Conservation (phyloP, 1,139 yeast species). For the Yamadazyma diddensiae region DNA sequence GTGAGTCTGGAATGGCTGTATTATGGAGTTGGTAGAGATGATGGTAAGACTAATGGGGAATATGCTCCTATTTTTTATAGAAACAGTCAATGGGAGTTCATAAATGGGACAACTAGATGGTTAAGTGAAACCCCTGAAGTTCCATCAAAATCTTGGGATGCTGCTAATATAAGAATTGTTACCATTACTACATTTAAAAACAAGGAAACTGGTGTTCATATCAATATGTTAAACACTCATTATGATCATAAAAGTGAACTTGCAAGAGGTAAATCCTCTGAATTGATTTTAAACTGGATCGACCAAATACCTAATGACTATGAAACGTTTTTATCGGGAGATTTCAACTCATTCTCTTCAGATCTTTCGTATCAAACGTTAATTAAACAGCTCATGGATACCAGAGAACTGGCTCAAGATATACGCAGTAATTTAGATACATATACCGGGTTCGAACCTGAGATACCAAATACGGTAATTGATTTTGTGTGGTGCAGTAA, state of each 20-base stretch:
- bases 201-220: conserved; percentile 17
- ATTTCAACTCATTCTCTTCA: conserved; percentile 11
- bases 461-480: conserved; percentile 18
- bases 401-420: conserved; percentile 15
- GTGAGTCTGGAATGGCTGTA: conserved; percentile 28
- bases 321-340: conserved; percentile 31
- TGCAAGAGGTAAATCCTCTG: conserved; percentile 29
- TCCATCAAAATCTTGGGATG: conserved; percentile 42
- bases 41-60: conserved; percentile 42
- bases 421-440: conserved; percentile 27
- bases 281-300: conserved; percentile 31
- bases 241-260: conserved; percentile 39
- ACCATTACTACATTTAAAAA: conserved; percentile 34
- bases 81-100: conserved; percentile 24
- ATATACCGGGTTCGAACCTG: conserved; percentile 35
- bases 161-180: conserved; percentile 40
- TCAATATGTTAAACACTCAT: conserved; percentile 42
- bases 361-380: conserved; percentile 21
- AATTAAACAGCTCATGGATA: conserved; percentile 20
- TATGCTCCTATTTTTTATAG: conserved; percentile 44
- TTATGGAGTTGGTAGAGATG: conserved; percentile 46
- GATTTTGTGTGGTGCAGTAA: conserved; percentile 28
- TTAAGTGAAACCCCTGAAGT: conserved; percentile 37
- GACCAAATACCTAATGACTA: conserved; percentile 23
- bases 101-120: conserved; percentile 41